These are phyloP conservation scores for Uronychia binucleata DNA, from an alignment of 73 alveolate genomes.

Conservation along the genomic window DNA sequence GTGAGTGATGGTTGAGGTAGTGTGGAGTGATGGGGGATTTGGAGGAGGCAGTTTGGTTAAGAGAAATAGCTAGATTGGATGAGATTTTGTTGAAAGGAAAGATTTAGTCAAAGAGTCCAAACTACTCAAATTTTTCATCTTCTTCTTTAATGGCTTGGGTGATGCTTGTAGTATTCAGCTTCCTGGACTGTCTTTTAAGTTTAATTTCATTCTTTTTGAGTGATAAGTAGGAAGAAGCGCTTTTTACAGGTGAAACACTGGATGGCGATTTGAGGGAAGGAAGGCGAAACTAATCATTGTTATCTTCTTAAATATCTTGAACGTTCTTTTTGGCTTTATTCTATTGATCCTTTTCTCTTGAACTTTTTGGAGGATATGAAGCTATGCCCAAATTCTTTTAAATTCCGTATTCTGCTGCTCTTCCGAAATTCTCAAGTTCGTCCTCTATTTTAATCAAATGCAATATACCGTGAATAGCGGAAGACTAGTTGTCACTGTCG, in stretches of 20 bases:
- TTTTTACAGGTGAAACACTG: background rate
- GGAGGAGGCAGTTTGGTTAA: slow-evolving; percentile 21
- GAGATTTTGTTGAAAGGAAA: slow-evolving; percentile 52
- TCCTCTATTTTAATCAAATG: too few species aligned
- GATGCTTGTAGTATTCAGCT: background rate
- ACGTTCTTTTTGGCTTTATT: background rate
- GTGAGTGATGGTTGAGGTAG: slow-evolving; percentile 3
- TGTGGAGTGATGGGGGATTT: slow-evolving; percentile 35
- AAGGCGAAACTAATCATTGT: background rate
- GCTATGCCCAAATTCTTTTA: background rate
- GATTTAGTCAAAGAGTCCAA: slow-evolving; percentile 45
- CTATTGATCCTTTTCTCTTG: background rate
- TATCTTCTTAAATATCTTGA: background rate
- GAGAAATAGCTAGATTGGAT: slow-evolving; percentile 40
- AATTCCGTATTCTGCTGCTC: background rate
- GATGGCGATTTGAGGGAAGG: background rate
- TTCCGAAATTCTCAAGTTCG: background rate
- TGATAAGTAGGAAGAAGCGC: background rate
- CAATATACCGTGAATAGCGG: too few species aligned
- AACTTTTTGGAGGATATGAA: background rate
- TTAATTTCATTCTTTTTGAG: background rate
- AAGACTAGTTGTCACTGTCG: too few species aligned
- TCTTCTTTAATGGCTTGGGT: background rate
- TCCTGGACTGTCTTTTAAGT: background rate
- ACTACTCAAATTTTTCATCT: slow-evolving; percentile 1